Conservation (phyloP, 331 rosid genomes). For the Telfairia occidentalis region DNA sequence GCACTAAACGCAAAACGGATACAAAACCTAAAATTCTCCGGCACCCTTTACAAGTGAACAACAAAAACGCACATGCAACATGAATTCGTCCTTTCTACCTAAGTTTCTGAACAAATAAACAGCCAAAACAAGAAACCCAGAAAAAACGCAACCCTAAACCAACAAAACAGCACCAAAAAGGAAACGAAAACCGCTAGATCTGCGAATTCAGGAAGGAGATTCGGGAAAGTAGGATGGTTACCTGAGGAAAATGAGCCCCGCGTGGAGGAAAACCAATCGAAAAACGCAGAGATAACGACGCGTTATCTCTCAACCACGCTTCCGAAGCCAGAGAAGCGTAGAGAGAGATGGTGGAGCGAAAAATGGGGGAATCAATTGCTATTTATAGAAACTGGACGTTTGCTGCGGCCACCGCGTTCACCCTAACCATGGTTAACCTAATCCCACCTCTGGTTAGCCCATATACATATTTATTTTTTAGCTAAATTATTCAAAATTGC, state of each 20-base stretch:
- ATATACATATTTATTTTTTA: background rate
- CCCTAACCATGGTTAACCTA: background rate
- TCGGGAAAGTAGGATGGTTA: slow-evolving; percentile 2
- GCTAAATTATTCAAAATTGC: no score
- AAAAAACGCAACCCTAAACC: slow-evolving; percentile 1
- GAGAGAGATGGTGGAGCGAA: background rate
- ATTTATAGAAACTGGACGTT: slow-evolving; percentile 37
- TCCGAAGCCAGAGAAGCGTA: slow-evolving; percentile 34
- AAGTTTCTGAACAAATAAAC: background rate
- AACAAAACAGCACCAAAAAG: background rate
- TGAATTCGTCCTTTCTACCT: background rate
- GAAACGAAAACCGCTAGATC: slow-evolving; percentile 26
- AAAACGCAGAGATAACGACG: background rate
- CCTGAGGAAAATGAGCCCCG: slow-evolving; percentile 21
- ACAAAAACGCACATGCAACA: background rate
- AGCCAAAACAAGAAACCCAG: background rate
- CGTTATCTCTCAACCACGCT: slow-evolving; percentile 29
- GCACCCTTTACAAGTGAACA: background rate
- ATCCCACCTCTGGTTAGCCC: background rate
- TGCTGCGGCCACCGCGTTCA: background rate
- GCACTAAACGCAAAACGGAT: background rate
- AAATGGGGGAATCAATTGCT: background rate
- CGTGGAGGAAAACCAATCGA: background rate
- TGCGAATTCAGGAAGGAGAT: background rate
- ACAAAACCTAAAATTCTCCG: background rate